Conservation (phyloP, 2,329 filamentous ascomycete species). For the Fusarium napiforme region DNA sequence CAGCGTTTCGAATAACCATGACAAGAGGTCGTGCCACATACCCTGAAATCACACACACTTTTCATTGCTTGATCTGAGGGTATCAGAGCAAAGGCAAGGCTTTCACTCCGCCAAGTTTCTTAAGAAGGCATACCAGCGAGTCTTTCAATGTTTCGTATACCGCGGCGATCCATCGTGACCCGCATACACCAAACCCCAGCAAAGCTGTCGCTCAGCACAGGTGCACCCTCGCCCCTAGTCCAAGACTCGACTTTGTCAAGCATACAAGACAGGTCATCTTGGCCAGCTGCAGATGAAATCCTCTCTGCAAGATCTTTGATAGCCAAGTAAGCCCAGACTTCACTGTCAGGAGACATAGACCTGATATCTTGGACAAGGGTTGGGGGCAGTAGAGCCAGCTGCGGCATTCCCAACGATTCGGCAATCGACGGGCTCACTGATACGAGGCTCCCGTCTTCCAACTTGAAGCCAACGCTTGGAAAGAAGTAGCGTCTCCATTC, state of each 20-base stretch:
- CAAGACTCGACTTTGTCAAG: neutral
- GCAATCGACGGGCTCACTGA: neutral
- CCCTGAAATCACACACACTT: neutral
- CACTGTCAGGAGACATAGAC: neutral
- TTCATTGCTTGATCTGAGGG: neutral
- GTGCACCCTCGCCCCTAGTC: neutral
- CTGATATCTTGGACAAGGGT: neutral
- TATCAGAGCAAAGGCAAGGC: neutral
- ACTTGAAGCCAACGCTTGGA: neutral
- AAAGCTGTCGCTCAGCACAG: neutral
- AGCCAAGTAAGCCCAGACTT: neutral
- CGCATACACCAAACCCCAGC: neutral
- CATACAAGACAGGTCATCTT: neutral
- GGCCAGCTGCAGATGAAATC: neutral
- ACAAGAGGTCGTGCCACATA: neutral
- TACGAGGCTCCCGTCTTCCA: neutral
- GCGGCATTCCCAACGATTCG: neutral
- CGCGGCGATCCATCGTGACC: neutral
- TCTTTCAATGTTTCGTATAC: neutral
- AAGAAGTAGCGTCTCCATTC: neutral
- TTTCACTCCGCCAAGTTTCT: neutral
- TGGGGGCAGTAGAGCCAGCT: neutral
- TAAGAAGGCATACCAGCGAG: neutral
- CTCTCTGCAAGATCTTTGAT: neutral
- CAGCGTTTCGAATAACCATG: neutral